Evolutionary conservation across 192 early-diverging fungal genomes (phyloP).

Genomic region (Rhizoclosmatium sp.): DNA sequence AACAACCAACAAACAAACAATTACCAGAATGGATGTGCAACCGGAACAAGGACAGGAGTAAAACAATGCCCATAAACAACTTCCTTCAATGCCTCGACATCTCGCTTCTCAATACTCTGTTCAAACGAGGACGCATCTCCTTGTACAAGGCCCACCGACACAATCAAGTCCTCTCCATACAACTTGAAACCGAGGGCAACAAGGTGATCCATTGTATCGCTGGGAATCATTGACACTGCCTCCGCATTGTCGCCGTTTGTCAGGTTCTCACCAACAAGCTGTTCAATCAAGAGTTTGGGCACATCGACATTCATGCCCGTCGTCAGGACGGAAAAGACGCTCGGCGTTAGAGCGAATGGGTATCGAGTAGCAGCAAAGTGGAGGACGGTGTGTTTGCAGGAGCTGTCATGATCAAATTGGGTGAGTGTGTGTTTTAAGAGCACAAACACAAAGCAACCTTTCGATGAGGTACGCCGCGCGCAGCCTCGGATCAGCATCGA

Average conservation of each 20-base stretch:
- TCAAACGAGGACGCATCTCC: background rate
- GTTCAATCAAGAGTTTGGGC: constrained; percentile 32
- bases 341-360: constrained; percentile 25
- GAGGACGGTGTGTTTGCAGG: constrained; percentile 25
- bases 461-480: constrained; percentile 19
- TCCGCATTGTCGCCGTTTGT: background rate
- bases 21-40: constrained; percentile 16
- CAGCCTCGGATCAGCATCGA: constrained; percentile 13
- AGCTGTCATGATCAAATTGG: background rate
- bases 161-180: constrained; percentile 19
- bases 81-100: constrained; percentile 4
- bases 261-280: background rate
- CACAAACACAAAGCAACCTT: background rate
- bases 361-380: background rate
- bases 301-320: constrained; percentile 8
- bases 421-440: background rate
- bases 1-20: background rate
- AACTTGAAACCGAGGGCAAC: constrained; percentile 38
- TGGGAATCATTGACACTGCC: constrained; percentile 5
- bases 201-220: constrained; percentile 31
- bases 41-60: constrained; percentile 18
- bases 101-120: background rate
- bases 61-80: constrained; percentile 25
- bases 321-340: constrained; percentile 26
- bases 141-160: background rate